phyloP scores from a whole-genome alignment of 495 filamentous ascomycete species.

The Acidiella bohemica region DNA sequence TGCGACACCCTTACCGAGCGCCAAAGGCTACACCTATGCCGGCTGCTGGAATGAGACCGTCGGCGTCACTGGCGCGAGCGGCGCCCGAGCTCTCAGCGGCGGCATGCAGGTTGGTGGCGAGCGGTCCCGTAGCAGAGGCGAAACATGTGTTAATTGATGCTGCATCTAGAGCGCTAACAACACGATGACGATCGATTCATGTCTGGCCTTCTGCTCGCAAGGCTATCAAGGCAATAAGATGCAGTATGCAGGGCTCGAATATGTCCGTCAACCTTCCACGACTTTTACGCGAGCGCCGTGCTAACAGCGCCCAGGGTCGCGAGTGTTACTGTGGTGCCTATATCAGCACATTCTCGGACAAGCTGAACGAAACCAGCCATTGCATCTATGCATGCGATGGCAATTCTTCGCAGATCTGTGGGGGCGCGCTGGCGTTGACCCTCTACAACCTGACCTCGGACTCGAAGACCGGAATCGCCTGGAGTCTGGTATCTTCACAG shows the following conservation, averaged over 20 bases:
- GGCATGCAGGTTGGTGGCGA: constrained; percentile 19
- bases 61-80: constrained; percentile 2
- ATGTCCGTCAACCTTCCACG: constrained; percentile 8
- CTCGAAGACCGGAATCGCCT: constrained; percentile 2
- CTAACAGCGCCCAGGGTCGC: constrained; percentile 12
- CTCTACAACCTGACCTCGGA: constrained; percentile 11
- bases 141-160: not conserved
- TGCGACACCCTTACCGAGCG: constrained; percentile 7
- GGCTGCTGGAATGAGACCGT: constrained; percentile 30
- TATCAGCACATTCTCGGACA: constrained; percentile 14
- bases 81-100: constrained; percentile 17
- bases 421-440: constrained; percentile 19
- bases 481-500: constrained; percentile 1
- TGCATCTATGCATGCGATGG: constrained; percentile 21
- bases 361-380: constrained; percentile 12
- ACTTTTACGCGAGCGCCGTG: too few species aligned
- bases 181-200: constrained; percentile 21
- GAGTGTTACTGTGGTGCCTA: constrained; percentile 23
- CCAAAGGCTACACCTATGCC: constrained; percentile 19
- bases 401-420: constrained; percentile 20
- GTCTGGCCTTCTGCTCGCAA: constrained; percentile 21
- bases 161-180: constrained; percentile 17
- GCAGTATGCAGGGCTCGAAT: constrained; percentile 26
- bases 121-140: not conserved
- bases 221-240: constrained; percentile 9